A percentile compares a stretch with the other conserved stretches of the same genome.
Evolutionary conservation across 257 asterid species (phyloP).

Genomic region (Plantago major): DNA sequence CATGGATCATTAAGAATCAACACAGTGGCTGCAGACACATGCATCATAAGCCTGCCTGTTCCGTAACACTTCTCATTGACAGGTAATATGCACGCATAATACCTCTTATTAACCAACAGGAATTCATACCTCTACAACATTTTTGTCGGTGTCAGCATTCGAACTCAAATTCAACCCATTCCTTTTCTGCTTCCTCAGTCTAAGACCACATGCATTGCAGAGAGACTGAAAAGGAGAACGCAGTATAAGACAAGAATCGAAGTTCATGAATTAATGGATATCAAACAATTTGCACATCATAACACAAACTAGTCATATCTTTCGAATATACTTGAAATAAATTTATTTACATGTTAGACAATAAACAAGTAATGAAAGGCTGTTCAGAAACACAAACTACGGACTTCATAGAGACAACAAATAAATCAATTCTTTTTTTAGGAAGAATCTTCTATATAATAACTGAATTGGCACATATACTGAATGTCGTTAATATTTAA

Average conservation of each 20-base stretch:
- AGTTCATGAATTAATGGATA: neutral
- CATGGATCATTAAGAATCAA: no score
- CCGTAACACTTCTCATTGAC: neutral
- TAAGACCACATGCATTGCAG: slow-evolving; percentile 18
- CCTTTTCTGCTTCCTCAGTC: slow-evolving; percentile 1
- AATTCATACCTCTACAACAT: slow-evolving; percentile 17
- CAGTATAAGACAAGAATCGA: slow-evolving; percentile 4
- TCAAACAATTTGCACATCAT: neutral
- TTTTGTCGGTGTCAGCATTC: slow-evolving; percentile 8
- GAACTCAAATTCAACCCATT: slow-evolving; percentile 17
- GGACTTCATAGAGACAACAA: no score
- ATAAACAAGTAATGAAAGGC: neutral
- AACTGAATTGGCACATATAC: no score
- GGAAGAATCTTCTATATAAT: no score
- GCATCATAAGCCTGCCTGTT: neutral
- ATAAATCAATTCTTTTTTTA: no score
- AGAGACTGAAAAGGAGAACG: slow-evolving; percentile 18
- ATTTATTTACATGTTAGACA: neutral
- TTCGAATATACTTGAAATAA: neutral
- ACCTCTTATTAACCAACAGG: no score
- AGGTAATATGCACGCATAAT: no score
- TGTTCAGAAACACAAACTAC: no score
- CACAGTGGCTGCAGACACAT: neutral
- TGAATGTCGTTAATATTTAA: no score
- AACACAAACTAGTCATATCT: neutral